Conservation (phyloP, 805 yeast species). For the Lipomyces yamadae region DNA sequence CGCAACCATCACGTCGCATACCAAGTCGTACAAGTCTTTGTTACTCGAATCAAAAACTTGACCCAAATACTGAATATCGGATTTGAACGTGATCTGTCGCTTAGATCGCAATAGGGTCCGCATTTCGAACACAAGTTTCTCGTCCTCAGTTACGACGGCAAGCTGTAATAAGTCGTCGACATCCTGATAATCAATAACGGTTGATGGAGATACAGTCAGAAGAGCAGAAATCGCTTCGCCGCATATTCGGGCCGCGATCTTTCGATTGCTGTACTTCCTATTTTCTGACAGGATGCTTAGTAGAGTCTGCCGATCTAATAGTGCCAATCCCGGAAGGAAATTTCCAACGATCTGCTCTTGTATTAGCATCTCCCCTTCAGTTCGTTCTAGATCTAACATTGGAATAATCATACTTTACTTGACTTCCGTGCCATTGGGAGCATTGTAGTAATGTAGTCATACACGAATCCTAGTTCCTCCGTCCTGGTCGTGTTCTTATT, state of each 20-base stretch:
- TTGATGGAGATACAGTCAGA: neutral
- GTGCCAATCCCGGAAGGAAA: neutral
- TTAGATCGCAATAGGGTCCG: neutral
- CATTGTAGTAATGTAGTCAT: neutral
- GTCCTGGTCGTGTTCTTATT: neutral
- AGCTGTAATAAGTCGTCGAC: neutral
- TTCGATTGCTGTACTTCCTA: neutral
- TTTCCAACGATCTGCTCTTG: neutral
- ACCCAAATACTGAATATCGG: neutral
- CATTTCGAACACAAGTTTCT: neutral
- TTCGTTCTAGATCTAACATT: neutral
- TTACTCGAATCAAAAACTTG: neutral
- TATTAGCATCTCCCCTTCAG: neutral
- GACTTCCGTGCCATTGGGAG: neutral
- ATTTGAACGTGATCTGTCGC: neutral
- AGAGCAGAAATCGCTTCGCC: neutral
- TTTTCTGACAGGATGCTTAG: neutral
- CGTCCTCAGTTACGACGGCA: neutral
- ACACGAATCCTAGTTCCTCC: neutral
- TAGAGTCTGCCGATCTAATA: neutral
- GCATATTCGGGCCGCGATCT: neutral
- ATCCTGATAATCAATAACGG: neutral
- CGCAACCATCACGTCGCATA: neutral
- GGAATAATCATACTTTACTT: neutral
- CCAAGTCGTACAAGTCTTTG: neutral